Percentiles rank a stretch among this genome's conserved stretches.
Evolutionary conservation across 306 rosid genomes (phyloP).

Genomic region (Quercus engelmannii): DNA sequence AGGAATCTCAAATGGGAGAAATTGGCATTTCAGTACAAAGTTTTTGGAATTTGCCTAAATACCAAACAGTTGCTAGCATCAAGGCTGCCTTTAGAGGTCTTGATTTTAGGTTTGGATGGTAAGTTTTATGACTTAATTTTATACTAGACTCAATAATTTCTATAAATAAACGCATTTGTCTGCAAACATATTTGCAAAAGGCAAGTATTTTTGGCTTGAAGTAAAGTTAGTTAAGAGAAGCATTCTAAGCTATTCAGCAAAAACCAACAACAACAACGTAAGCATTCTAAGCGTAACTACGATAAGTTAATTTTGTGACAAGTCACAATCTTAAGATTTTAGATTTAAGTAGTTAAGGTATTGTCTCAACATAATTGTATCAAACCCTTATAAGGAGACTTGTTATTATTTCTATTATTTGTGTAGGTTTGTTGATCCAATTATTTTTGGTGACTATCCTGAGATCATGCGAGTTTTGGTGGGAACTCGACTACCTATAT

Average conservation of each 20-base stretch:
- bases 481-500: conserved; percentile 26
- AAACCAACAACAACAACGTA: too few relatives aligned
- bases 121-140: not conserved
- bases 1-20: conserved; percentile 33
- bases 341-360: too few relatives aligned
- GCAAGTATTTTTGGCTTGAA: too few relatives aligned
- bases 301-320: too few relatives aligned
- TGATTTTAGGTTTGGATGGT: conserved; percentile 47
- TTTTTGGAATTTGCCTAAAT: conserved; percentile 29
- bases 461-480: conserved; percentile 3
- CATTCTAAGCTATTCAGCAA: too few relatives aligned
- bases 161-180: too few relatives aligned
- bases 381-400: not conserved
- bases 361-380: not conserved
- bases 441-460: conserved; percentile 27
- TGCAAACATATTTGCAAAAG: too few relatives aligned
- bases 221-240: too few relatives aligned
- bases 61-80: conserved; percentile 16
- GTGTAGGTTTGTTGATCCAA: conserved; percentile 18
- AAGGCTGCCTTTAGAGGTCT: conserved; percentile 34
- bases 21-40: conserved; percentile 36
- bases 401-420: not conserved
- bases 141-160: too few relatives aligned
- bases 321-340: too few relatives aligned
- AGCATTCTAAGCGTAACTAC: too few relatives aligned